phyloP scores from a whole-genome alignment of 305 asterid genomes.

The Solanum hybrid region DNA sequence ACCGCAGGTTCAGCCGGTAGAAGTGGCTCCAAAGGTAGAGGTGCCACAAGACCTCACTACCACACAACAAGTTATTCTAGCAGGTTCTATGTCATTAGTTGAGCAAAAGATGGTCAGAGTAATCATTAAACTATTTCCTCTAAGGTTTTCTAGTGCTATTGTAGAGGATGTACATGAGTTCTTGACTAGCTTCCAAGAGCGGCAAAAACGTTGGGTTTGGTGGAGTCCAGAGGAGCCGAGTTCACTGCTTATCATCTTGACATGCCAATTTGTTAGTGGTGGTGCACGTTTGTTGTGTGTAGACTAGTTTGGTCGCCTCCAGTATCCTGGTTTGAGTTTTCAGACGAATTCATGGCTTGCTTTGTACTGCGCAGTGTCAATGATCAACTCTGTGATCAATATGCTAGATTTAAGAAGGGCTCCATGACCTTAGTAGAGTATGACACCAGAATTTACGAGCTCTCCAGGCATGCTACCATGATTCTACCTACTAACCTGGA shows the following conservation, averaged over 20 bases:
- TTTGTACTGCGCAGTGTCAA: background rate
- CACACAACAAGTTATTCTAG: background rate
- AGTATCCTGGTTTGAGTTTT: background rate
- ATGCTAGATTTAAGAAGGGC: background rate
- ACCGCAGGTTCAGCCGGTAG: background rate
- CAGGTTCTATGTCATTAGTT: background rate
- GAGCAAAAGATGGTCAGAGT: background rate
- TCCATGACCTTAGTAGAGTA: background rate
- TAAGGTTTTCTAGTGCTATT: background rate
- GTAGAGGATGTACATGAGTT: background rate
- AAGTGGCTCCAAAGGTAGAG: background rate
- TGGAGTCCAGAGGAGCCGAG: background rate
- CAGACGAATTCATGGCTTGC: background rate
- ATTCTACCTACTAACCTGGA: background rate
- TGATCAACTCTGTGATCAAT: no score
- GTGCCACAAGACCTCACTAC: background rate
- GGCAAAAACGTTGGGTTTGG: background rate
- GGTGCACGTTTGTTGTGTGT: background rate
- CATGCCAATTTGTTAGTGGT: background rate
- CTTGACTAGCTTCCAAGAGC: background rate
- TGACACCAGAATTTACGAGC: background rate
- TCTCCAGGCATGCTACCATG: background rate
- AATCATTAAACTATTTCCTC: background rate
- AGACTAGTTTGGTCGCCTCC: background rate
- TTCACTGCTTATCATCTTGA: background rate